Percentiles rank a stretch among this genome's conserved stretches.
Conservation (phyloP, 2,329 filamentous ascomycete genomes). For the Chlorencoelia australis region DNA sequence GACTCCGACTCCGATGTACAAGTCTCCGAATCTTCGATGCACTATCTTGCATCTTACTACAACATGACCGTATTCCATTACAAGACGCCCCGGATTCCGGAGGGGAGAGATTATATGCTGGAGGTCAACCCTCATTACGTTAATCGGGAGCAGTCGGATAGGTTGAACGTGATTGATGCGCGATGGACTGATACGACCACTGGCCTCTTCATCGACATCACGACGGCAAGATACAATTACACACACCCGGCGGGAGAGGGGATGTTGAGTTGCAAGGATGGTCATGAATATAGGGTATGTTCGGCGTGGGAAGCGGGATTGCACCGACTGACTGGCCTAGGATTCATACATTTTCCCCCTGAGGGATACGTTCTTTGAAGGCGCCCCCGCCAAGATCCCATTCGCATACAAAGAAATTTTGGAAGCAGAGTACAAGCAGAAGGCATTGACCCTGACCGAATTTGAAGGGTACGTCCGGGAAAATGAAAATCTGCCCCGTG, state of each 20-base stretch:
- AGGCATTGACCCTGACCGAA: constrained; percentile 39
- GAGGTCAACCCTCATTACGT: constrained; percentile 67
- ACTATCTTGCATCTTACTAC: constrained; percentile 42
- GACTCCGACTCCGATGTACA: constrained; percentile 66
- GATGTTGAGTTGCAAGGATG: constrained; percentile 41
- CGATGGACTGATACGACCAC: constrained; percentile 71
- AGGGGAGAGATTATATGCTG: constrained; percentile 52
- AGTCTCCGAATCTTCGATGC: constrained; percentile 40
- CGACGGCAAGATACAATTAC: constrained; percentile 45
- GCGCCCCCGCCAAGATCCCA: constrained; percentile 55
- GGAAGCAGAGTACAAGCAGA: constrained; percentile 44
- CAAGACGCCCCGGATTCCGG: constrained; percentile 24
- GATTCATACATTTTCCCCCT: constrained; percentile 57
- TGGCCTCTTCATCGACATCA: constrained; percentile 78
- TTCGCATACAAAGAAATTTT: constrained; percentile 50
- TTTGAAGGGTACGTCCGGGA: constrained; percentile 37
- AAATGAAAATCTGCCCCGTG: constrained; percentile 14
- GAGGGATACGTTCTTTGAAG: constrained; percentile 59
- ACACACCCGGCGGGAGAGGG: constrained; percentile 33
- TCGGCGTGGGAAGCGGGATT: background rate
- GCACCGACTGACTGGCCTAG: constrained; percentile 21
- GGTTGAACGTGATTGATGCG: constrained; percentile 72
- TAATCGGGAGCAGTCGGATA: constrained; percentile 51
- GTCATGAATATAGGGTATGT: constrained; percentile 38
- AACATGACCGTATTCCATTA: constrained; percentile 30